phyloP scores from a whole-genome alignment of 1,284 basidiomycete genomes.

The Leucoagaricus sp. region DNA sequence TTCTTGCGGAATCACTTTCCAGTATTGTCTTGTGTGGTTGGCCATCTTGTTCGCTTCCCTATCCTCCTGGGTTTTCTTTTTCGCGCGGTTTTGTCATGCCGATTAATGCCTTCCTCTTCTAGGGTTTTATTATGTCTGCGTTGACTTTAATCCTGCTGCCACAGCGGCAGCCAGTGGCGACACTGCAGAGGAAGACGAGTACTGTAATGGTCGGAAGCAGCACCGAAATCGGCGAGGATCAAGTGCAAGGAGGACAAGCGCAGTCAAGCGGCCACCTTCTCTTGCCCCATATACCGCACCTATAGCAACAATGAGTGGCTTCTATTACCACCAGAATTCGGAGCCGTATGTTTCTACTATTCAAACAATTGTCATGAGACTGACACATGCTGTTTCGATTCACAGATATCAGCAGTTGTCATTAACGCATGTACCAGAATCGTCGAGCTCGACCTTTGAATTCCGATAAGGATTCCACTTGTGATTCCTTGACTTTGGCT shows the following conservation, averaged over 20 bases:
- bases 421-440: constrained; percentile 57
- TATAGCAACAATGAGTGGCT: constrained; percentile 81
- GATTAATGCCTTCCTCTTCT: constrained; percentile 16
- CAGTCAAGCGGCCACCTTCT: constrained; percentile 27
- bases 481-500: not conserved
- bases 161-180: constrained; percentile 34
- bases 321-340: constrained; percentile 92
- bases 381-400: constrained; percentile 12
- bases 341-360: constrained; percentile 66
- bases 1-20: no score
- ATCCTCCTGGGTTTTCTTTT: not conserved
- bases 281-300: constrained; percentile 41
- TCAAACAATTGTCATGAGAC: constrained; percentile 9
- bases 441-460: constrained; percentile 61
- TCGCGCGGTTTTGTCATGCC: not conserved
- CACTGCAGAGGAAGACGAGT: constrained; percentile 14
- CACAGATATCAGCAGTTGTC: constrained; percentile 68
- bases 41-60: constrained; percentile 8
- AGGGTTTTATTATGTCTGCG: constrained; percentile 89
- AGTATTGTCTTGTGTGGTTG: not conserved
- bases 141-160: constrained; percentile 67
- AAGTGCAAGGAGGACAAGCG: constrained; percentile 40
- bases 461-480: constrained; percentile 48
- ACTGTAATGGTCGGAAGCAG: constrained; percentile 31
- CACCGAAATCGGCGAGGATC: constrained; percentile 48